A percentile compares a stretch with the other conserved stretches of the same genome.
These are phyloP conservation scores for Xylaria scruposa DNA, from an alignment of 495 filamentous ascomycete species.

Conservation along the genomic window DNA sequence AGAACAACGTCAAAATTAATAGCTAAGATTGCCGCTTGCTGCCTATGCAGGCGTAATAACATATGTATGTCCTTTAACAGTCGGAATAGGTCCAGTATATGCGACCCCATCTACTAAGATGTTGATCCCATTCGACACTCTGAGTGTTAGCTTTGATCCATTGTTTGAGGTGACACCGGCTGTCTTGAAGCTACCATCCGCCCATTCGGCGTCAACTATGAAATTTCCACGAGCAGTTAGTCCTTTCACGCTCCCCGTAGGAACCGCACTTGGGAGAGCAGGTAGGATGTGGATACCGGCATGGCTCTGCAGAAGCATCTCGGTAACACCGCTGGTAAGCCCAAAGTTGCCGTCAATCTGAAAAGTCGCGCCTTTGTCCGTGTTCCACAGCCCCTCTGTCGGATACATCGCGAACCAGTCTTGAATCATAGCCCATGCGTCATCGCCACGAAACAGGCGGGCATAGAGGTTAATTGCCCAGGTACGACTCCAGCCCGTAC, in stretches of 20 bases:
- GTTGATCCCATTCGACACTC: slow-evolving; percentile 20
- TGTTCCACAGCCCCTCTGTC: slow-evolving; percentile 51
- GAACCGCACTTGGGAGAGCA: slow-evolving; percentile 49
- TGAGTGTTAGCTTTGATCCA: slow-evolving; percentile 17
- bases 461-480: slow-evolving; percentile 44
- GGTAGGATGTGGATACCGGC: slow-evolving; percentile 48
- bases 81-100: slow-evolving; percentile 21
- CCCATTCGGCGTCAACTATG: slow-evolving; percentile 49
- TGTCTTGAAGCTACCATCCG: slow-evolving; percentile 20
- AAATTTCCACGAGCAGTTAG: slow-evolving; percentile 52
- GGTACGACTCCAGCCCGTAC: slow-evolving; percentile 40
- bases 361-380: slow-evolving; percentile 45
- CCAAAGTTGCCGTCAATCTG: slow-evolving; percentile 46
- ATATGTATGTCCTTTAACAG: slow-evolving; percentile 21
- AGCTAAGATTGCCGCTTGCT: background rate
- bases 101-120: slow-evolving; percentile 24
- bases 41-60: slow-evolving; percentile 19
- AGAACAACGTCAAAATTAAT: background rate
- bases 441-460: slow-evolving; percentile 50
- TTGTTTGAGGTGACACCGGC: slow-evolving; percentile 17
- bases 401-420: slow-evolving; percentile 49
- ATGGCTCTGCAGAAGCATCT: slow-evolving; percentile 61
- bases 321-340: slow-evolving; percentile 52
- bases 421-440: slow-evolving; percentile 46
- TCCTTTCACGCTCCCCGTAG: slow-evolving; percentile 44